Percentiles rank a stretch among this genome's conserved stretches.
Evolutionary conservation across 768 basidiomycete genomes (phyloP).

Genomic region (Crucibulum laeve): DNA sequence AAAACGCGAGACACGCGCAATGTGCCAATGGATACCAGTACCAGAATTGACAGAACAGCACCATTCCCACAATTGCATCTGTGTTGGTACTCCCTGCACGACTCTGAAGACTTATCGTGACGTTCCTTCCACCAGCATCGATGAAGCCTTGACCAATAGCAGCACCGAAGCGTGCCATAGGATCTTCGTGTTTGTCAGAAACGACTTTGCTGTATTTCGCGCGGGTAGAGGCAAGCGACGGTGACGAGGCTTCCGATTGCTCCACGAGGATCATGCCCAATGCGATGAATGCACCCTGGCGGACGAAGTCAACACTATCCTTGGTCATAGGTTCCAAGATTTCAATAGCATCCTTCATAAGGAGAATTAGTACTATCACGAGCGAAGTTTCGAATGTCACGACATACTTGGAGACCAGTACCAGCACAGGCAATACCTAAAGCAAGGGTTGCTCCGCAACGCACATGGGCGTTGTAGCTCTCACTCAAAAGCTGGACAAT

Average conservation of each 20-base stretch:
- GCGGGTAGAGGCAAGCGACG: constrained; percentile 76
- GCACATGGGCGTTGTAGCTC: constrained; percentile 98
- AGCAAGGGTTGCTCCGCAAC: constrained; percentile 94
- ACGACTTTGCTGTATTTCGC: constrained; percentile 88
- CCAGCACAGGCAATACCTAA: constrained; percentile 97
- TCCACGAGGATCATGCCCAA: constrained; percentile 97
- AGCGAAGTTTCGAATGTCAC: background rate
- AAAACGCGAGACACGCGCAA: constrained; percentile 87
- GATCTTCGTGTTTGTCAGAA: constrained; percentile 96
- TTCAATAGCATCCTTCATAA: constrained; percentile 82
- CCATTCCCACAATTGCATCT: constrained; percentile 96
- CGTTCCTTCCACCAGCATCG: constrained; percentile 96
- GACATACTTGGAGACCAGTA: constrained; percentile 81
- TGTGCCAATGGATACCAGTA: constrained; percentile 99
- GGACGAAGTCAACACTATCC: constrained; percentile 96
- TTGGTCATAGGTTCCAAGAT: constrained; percentile 98
- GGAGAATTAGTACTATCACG: constrained; percentile 3
- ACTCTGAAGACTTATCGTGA: constrained; percentile 90
- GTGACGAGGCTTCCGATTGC: constrained; percentile 87
- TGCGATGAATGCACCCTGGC: constrained; percentile 94
- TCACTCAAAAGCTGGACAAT: constrained; percentile 96
- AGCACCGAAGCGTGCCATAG: constrained; percentile 97
- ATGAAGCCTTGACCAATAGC: constrained; percentile 95
- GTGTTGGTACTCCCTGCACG: constrained; percentile 91
- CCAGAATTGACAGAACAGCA: constrained; percentile 98